Conservation (phyloP, 805 yeast genomes). For the Saccharomycopsis oosterbeekiorum region DNA sequence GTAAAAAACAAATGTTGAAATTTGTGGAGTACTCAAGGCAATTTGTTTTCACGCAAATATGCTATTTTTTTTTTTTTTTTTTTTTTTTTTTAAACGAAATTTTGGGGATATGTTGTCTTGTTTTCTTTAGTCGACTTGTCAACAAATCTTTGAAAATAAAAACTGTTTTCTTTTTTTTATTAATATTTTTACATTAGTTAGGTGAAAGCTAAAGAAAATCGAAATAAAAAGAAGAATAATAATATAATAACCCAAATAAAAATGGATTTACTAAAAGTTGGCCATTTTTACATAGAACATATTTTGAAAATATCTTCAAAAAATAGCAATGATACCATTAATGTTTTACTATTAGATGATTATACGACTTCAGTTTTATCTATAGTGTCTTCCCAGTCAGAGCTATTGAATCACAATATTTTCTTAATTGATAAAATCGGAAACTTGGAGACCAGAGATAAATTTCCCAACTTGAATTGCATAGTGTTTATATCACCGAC, state of each 20-base stretch:
- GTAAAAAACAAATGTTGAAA: no score
- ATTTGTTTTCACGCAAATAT: background rate
- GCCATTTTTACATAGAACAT: constrained; percentile 31
- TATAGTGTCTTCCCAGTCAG: constrained; percentile 83
- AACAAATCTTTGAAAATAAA: background rate
- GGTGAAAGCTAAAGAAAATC: no score
- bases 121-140: background rate
- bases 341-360: constrained; percentile 70
- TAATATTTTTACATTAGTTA: no score
- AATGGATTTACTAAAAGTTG: constrained; percentile 30
- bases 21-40: background rate
- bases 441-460: constrained; percentile 44
- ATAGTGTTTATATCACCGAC: constrained; percentile 70
- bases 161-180: no score
- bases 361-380: constrained; percentile 78
- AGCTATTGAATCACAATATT: constrained; percentile 71
- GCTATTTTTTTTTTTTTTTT: background rate
- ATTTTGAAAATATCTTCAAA: constrained; percentile 25
- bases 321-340: constrained; percentile 30
- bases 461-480: constrained; percentile 73
- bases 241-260: no score
- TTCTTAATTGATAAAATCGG: constrained; percentile 68
- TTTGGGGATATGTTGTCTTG: background rate
- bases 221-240: no score
- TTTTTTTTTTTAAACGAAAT: background rate